These are phyloP conservation scores for Babesia ovata DNA, from an alignment of 169 alveolate species.

Conservation along the genomic window DNA sequence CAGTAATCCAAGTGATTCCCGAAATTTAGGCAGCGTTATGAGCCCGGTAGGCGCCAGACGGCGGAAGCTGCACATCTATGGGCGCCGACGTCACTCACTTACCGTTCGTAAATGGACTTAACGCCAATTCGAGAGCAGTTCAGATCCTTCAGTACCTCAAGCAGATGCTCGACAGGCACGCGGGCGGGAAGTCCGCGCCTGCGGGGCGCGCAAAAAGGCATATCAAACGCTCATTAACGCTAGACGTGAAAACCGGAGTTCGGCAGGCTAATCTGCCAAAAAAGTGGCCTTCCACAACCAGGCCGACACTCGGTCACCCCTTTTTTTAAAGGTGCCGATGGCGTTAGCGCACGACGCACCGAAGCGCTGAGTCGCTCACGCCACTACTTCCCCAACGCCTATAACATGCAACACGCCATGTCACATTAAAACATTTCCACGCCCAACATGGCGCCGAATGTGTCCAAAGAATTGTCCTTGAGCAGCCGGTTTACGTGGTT, in stretches of 20 bases:
- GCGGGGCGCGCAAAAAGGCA: constrained; percentile 41
- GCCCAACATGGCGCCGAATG: constrained; percentile 76
- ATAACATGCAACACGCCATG: not conserved
- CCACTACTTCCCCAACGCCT: constrained; percentile 14
- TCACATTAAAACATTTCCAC: constrained; percentile 52
- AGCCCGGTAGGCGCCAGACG: constrained; percentile 54
- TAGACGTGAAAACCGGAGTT: not conserved
- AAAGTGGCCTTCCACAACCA: too few species aligned
- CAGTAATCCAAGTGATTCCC: constrained; percentile 62
- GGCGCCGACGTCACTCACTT: not conserved
- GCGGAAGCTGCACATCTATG: constrained; percentile 54
- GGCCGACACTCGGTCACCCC: too few species aligned
- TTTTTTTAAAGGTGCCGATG: not conserved
- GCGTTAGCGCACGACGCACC: not conserved
- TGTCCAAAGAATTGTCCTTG: constrained; percentile 76
- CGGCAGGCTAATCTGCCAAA: too few species aligned
- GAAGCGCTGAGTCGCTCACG: constrained; percentile 11
- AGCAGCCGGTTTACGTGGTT: constrained; percentile 74
- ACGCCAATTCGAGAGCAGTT: constrained; percentile 6
- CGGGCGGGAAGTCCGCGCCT: constrained; percentile 36
- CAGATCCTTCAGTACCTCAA: constrained; percentile 5
- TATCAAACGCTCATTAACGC: constrained; percentile 27
- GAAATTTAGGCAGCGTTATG: constrained; percentile 34
- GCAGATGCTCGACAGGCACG: constrained; percentile 11
- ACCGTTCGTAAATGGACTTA: constrained; percentile 20